Evolutionary conservation across 2,329 filamentous ascomycete species (phyloP).

Genomic region (Helicocarpus griseus): DNA sequence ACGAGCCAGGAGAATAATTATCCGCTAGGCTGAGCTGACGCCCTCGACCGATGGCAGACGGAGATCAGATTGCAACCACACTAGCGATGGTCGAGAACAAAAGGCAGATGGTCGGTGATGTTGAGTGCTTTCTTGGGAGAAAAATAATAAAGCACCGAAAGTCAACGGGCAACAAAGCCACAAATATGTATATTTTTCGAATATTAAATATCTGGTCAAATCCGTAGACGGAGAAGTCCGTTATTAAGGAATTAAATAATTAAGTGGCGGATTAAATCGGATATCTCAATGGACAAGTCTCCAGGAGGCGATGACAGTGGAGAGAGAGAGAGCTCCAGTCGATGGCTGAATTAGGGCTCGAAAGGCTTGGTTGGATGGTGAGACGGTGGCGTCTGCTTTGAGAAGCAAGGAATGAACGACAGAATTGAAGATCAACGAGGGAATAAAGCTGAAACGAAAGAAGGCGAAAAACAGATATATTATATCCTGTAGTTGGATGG

Average conservation of each 20-base stretch:
- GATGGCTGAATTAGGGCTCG: too few relatives aligned
- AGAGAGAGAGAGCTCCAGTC: neutral
- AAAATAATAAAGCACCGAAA: neutral
- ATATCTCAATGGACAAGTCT: neutral
- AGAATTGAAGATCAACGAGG: neutral
- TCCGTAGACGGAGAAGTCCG: neutral
- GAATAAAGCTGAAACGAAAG: neutral
- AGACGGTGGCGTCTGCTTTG: constrained; percentile 1
- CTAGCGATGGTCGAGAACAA: neutral
- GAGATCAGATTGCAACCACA: neutral
- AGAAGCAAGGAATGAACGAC: neutral
- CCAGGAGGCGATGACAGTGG: neutral
- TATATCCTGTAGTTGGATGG: neutral
- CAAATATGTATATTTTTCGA: neutral
- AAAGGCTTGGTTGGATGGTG: neutral
- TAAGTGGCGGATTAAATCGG: neutral
- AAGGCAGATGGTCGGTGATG: neutral
- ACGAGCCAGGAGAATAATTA: too few relatives aligned
- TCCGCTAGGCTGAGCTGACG: neutral
- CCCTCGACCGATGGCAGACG: neutral
- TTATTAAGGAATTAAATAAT: neutral
- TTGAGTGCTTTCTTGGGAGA: neutral
- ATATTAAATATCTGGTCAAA: neutral
- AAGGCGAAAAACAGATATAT: neutral
- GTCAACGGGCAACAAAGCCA: neutral